Conservation (phyloP, 2,329 filamentous ascomycete species). For the Fusarium sp. region DNA sequence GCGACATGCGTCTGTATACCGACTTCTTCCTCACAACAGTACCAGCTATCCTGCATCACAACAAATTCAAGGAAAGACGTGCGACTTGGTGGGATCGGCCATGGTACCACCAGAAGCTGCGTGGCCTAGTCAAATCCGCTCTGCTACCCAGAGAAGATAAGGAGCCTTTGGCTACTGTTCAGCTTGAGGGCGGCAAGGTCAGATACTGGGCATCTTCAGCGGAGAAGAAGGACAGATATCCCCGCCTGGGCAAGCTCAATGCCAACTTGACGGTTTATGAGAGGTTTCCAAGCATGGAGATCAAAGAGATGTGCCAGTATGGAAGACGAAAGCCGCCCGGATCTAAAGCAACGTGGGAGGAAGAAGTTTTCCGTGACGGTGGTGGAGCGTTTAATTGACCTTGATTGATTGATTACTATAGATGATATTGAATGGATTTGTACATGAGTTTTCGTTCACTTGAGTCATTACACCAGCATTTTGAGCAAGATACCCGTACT, state of each 20-base stretch:
- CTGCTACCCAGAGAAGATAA: fast-evolving
- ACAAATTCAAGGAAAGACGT: neutral
- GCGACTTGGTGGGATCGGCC: neutral
- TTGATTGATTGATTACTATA: neutral
- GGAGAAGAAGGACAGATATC: neutral
- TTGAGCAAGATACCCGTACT: fast-evolving
- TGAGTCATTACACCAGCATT: too few species aligned
- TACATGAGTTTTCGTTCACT: fast-evolving
- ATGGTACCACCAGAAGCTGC: neutral
- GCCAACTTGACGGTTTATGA: neutral
- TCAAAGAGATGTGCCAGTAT: neutral
- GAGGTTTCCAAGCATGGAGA: neutral
- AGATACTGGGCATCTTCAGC: constrained; percentile 7
- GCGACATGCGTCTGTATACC: neutral
- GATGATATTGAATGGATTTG: fast-evolving
- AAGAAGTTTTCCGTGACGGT: neutral
- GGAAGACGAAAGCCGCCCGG: neutral
- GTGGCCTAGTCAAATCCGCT: neutral
- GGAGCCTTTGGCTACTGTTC: neutral
- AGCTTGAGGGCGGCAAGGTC: neutral
- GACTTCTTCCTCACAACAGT: neutral
- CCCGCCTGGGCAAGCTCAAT: neutral
- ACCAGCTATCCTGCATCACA: neutral
- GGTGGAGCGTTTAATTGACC: neutral
- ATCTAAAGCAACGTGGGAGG: neutral